Evolutionary conservation across 345 rosid genomes (phyloP).

Genomic region (Aquilaria sinensis): DNA sequence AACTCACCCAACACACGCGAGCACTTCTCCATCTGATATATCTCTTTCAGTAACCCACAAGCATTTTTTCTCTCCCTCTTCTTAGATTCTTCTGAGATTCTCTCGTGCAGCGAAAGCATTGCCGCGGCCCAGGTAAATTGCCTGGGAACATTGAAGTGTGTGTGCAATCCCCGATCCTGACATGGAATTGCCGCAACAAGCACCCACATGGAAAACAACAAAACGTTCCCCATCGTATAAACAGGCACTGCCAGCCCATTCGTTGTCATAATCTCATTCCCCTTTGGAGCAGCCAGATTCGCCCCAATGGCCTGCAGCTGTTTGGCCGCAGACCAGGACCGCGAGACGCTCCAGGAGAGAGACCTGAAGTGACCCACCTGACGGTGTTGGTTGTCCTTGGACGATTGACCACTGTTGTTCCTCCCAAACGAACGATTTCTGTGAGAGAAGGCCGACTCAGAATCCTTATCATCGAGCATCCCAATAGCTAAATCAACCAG

Average conservation of each 20-base stretch:
- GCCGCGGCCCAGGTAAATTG: constrained; percentile 62
- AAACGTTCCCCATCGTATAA: constrained; percentile 56
- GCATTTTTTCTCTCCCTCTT: constrained; percentile 62
- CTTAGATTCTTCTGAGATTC: constrained; percentile 63
- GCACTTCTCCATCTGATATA: constrained; percentile 58
- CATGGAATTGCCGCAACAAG: constrained; percentile 91
- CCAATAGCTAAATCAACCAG: constrained; percentile 62
- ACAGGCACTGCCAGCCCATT: constrained; percentile 57
- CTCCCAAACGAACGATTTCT: constrained; percentile 81
- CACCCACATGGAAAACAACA: constrained; percentile 79
- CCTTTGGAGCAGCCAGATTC: constrained; percentile 45
- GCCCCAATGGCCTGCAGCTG: constrained; percentile 69
- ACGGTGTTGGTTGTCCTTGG: constrained; percentile 29
- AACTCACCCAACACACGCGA: constrained; percentile 48
- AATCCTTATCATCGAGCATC: constrained; percentile 76
- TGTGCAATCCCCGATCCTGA: constrained; percentile 81
- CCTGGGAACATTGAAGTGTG: constrained; percentile 59
- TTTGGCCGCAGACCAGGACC: constrained; percentile 90
- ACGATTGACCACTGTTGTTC: constrained; percentile 7
- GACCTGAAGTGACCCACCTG: constrained; percentile 59
- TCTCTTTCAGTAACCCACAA: constrained; percentile 73
- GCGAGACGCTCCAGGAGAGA: constrained; percentile 84
- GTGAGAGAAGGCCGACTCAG: constrained; percentile 31
- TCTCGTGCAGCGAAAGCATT: constrained; percentile 52
- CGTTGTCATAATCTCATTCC: constrained; percentile 38